phyloP scores from a whole-genome alignment of 1,139 yeast genomes.

The Lodderomyces metapsilosis region DNA sequence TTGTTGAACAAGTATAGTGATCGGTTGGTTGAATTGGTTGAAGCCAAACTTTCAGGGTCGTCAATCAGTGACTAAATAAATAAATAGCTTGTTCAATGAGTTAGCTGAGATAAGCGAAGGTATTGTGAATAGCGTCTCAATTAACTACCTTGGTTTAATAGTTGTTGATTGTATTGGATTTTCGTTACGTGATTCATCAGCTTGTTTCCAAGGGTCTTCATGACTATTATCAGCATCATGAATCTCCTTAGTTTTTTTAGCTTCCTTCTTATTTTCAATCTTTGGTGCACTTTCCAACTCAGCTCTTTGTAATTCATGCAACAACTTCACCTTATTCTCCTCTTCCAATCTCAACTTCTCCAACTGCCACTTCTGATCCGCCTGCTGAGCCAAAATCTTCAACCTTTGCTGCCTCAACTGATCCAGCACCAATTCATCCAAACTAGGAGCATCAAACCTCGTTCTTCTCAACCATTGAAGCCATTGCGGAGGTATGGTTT shows the following conservation, averaged over 20 bases:
- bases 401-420: slow-evolving; percentile 54
- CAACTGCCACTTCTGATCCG: slow-evolving; percentile 57
- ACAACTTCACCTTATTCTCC: slow-evolving; percentile 31
- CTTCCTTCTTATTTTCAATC: not conserved
- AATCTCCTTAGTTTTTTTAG: no score
- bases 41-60: slow-evolving; percentile 8
- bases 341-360: slow-evolving; percentile 39
- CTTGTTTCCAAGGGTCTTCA: slow-evolving; percentile 38
- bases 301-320: slow-evolving; percentile 33
- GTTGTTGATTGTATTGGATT: slow-evolving; percentile 37
- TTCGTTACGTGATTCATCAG: slow-evolving; percentile 28
- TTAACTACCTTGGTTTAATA: slow-evolving; percentile 27
- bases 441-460: slow-evolving; percentile 56
- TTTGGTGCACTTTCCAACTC: slow-evolving; percentile 16
- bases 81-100: no score
- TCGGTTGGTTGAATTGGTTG: slow-evolving; percentile 25
- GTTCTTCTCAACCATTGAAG: slow-evolving; percentile 75
- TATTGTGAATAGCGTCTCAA: no score
- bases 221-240: no score
- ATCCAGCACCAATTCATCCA: slow-evolving; percentile 61
- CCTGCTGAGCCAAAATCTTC: slow-evolving; percentile 55
- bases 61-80: slow-evolving; percentile 5
- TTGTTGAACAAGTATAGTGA: slow-evolving; percentile 30
- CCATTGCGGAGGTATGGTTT: slow-evolving; percentile 70
- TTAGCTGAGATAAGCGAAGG: no score